Evolutionary conservation across 2,329 filamentous ascomycete genomes (phyloP), one percentile per base, ranked within the genome.

Genomic region (Diaporthe destruens): DNA sequence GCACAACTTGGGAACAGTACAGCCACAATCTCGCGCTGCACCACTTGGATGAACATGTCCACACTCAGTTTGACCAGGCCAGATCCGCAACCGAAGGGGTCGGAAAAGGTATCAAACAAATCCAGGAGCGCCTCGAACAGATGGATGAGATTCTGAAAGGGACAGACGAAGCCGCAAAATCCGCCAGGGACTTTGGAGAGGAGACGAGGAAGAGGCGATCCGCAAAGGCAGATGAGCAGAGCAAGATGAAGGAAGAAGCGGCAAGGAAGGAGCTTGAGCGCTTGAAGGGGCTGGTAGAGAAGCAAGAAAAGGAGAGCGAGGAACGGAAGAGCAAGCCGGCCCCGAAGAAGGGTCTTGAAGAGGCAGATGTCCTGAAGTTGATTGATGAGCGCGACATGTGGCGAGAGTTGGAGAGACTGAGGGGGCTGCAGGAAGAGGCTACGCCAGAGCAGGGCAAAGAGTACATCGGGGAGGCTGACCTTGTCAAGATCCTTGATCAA

Each of bases 261-360:
- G 34, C 53, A n/a, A 12, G 59, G 42, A 68, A 25, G 3, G 72
- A 68, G 49, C n/a, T 72, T 25, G 53, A 54, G 54, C 29, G 44
- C 18, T n/a, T 69, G 65, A 69, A 51, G 51, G 65, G 5, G 32
- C 32, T 69, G 20, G 34, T 72, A n/a, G 65, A 34, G 16, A 44
- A 32, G 12, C 34, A 29, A 9, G 29, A 59, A 20, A 66, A 42
- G n/a, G 42, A 44, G n/a, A 23, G n/a, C 18, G 23, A 66, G 32
- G 71, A 61, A 55, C 39, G 47, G n/a, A 66, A 53, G 61, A 51
- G 12, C 20, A 51, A 53, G 32, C 44, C 23, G 32, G 12, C 32
- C 32, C 61, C 42, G 18, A 42, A 42, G 9, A 66, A 44, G 51
- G 57, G 71, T 4, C n/a, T 73, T 6, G 51, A 71, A 1, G 32